A percentile compares a stretch with the other conserved stretches of the same genome.
Evolutionary conservation across 2,329 filamentous ascomycete genomes (phyloP).

Genomic region (Fusarium austroafricanum): DNA sequence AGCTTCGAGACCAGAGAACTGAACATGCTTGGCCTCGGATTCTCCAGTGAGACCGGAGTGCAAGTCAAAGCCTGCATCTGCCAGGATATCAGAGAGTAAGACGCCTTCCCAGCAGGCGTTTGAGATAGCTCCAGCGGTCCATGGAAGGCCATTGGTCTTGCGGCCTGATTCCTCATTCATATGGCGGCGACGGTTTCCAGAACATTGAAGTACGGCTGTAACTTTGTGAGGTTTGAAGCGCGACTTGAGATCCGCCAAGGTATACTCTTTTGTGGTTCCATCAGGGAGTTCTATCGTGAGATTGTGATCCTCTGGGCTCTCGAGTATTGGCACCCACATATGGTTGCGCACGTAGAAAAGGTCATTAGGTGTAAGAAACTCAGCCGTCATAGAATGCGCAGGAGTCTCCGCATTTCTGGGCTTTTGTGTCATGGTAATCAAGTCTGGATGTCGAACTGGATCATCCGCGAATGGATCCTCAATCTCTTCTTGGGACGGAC

Average conservation of each 20-base stretch:
- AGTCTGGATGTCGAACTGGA: slow-evolving; percentile 61
- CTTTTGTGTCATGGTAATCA: slow-evolving; percentile 64
- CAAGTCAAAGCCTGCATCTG: slow-evolving; percentile 64
- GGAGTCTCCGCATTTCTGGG: slow-evolving; percentile 73
- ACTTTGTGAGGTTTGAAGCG: slow-evolving; percentile 64
- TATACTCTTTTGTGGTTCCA: slow-evolving; percentile 64
- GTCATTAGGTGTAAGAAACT: slow-evolving; percentile 66
- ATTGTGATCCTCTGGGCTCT: slow-evolving; percentile 55
- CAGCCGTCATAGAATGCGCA: slow-evolving; percentile 56
- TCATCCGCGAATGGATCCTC: slow-evolving; percentile 71
- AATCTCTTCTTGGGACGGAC: slow-evolving; percentile 63
- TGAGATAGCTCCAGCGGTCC: slow-evolving; percentile 69
- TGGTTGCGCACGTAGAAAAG: slow-evolving; percentile 72
- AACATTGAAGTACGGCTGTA: slow-evolving; percentile 69
- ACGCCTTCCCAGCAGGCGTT: slow-evolving; percentile 71
- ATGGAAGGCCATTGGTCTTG: slow-evolving; percentile 68
- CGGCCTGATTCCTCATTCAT: slow-evolving; percentile 63
- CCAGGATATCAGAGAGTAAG: slow-evolving; percentile 65
- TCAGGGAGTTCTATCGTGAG: slow-evolving; percentile 67
- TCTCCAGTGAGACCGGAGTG: slow-evolving; percentile 51
- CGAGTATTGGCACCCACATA: slow-evolving; percentile 69
- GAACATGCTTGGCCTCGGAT: slow-evolving; percentile 61
- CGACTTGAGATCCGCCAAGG: slow-evolving; percentile 63
- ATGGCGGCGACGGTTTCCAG: slow-evolving; percentile 68
- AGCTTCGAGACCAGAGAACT: slow-evolving; percentile 69